Percentiles rank a stretch among this genome's conserved stretches.
These are phyloP conservation scores for Thoreauomyces humboldtii DNA, from an alignment of 192 early-diverging fungal species.

Conservation along the genomic window DNA sequence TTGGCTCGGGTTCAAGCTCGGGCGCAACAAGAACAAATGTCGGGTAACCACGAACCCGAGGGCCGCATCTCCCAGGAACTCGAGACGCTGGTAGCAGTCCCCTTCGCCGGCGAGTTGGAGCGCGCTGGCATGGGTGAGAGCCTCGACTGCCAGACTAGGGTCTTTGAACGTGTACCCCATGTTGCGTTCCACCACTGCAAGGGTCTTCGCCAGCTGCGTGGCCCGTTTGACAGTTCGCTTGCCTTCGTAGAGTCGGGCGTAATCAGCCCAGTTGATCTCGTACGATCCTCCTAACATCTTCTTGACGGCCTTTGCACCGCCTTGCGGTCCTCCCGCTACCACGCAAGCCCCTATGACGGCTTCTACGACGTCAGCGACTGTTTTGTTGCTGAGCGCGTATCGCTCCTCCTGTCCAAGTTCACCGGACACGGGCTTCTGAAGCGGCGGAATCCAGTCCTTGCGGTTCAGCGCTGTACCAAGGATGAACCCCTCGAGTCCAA, in stretches of 20 bases:
- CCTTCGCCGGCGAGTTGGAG: not conserved
- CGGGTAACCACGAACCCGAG: slow-evolving; percentile 47
- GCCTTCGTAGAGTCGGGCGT: not conserved
- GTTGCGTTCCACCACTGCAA: slow-evolving; percentile 14
- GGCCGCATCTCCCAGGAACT: slow-evolving; percentile 68
- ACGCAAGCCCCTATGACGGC: slow-evolving; percentile 77
- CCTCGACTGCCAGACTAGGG: slow-evolving; percentile 64
- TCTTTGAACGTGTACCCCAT: slow-evolving; percentile 71
- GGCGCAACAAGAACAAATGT: slow-evolving; percentile 68
- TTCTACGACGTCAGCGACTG: slow-evolving; percentile 83
- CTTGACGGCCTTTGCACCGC: slow-evolving; percentile 32
- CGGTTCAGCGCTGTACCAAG: slow-evolving; percentile 9
- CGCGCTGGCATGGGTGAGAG: slow-evolving; percentile 81
- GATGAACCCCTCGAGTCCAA: slow-evolving; percentile 17
- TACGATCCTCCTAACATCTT: slow-evolving; percentile 34
- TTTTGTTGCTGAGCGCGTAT: slow-evolving; percentile 70
- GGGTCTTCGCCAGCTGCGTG: not conserved
- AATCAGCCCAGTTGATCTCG: slow-evolving; percentile 28
- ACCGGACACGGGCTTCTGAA: not conserved
- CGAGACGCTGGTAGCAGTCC: slow-evolving; percentile 83
- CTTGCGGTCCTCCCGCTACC: slow-evolving; percentile 45
- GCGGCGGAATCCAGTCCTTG: slow-evolving; percentile 19
- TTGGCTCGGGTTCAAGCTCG: slow-evolving; percentile 61
- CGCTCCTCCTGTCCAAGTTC: slow-evolving; percentile 2
- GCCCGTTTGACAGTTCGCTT: not conserved